Conservation (phyloP, 495 filamentous ascomycete species). For the Penicillium longicatenatum region DNA sequence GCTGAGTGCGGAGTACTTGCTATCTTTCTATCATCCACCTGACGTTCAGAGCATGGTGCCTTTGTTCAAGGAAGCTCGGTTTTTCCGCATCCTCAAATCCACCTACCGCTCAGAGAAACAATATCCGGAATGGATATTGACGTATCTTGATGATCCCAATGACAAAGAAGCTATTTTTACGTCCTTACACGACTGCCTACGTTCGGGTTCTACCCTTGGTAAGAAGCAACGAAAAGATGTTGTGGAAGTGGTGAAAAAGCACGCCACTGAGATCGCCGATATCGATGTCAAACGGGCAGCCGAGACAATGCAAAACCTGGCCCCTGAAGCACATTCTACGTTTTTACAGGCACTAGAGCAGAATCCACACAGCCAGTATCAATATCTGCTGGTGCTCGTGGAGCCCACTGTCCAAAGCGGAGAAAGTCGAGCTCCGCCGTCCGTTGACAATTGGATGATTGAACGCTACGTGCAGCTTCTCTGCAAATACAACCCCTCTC, state of each 20-base stretch:
- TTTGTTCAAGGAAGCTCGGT: constrained; percentile 75
- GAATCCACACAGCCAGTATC: constrained; percentile 66
- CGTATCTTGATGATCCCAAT: constrained; percentile 84
- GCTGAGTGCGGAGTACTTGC: constrained; percentile 89
- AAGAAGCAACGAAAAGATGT: constrained; percentile 78
- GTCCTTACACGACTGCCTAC: constrained; percentile 79
- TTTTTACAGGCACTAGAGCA: constrained; percentile 66
- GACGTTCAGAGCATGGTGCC: constrained; percentile 75
- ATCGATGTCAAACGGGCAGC: constrained; percentile 73
- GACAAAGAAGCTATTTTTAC: constrained; percentile 73
- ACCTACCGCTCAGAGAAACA: constrained; percentile 80
- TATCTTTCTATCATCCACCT: constrained; percentile 90
- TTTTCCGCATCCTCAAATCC: constrained; percentile 91
- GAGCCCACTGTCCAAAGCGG: constrained; percentile 58
- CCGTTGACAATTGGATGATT: constrained; percentile 55
- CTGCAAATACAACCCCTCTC: constrained; percentile 77
- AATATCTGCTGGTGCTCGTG: constrained; percentile 76
- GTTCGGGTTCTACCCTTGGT: constrained; percentile 65
- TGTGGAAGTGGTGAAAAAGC: constrained; percentile 65
- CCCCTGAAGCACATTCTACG: constrained; percentile 70
- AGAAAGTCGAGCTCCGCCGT: constrained; percentile 35
- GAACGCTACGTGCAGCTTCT: constrained; percentile 90
- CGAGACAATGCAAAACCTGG: constrained; percentile 63
- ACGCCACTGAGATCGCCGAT: constrained; percentile 66
- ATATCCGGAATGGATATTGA: constrained; percentile 74